A percentile compares a stretch with the other conserved stretches of the same genome.
These are phyloP conservation scores for Geotrichum aggregatum DNA, from an alignment of 1,139 yeast species.

Conservation along the genomic window DNA sequence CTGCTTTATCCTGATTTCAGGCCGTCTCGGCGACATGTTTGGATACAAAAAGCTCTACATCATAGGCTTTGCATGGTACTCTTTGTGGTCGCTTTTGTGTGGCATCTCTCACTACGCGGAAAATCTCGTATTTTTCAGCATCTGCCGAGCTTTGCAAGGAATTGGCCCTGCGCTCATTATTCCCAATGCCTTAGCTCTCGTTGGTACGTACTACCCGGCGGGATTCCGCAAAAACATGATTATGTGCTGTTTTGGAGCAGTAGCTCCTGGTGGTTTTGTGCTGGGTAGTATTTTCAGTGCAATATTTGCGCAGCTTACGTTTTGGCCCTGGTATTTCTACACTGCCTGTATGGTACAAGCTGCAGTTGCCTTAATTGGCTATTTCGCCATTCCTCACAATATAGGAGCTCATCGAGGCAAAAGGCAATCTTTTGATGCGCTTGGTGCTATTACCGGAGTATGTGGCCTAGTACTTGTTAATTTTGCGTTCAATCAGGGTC, in stretches of 20 bases:
- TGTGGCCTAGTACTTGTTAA: conserved; percentile 49
- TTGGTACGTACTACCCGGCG: conserved; percentile 50
- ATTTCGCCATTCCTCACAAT: conserved; percentile 45
- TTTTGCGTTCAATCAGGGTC: conserved; percentile 61
- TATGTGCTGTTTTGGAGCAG: conserved; percentile 53
- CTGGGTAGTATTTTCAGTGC: conserved; percentile 50
- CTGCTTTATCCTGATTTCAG: conserved; percentile 57
- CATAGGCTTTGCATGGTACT: conserved; percentile 48
- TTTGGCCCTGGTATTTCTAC: conserved; percentile 63
- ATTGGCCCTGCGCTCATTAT: conserved; percentile 54
- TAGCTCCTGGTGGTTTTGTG: conserved; percentile 56
- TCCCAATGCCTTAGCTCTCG: conserved; percentile 56
- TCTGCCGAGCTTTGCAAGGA: conserved; percentile 58
- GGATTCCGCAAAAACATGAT: conserved; percentile 43
- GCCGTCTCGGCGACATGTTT: conserved; percentile 59
- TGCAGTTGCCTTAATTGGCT: conserved; percentile 37
- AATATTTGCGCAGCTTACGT: conserved; percentile 42
- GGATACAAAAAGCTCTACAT: conserved; percentile 53
- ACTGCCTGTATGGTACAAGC: conserved; percentile 43
- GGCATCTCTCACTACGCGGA: conserved; percentile 50
- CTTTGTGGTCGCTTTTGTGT: conserved; percentile 48
- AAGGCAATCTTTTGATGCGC: conserved; percentile 43
- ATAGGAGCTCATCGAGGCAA: conserved; percentile 28
- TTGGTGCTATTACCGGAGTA: conserved; percentile 49
- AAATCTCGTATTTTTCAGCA: conserved; percentile 44